A percentile compares a stretch with the other conserved stretches of the same genome.
phyloP scores from a whole-genome alignment of 176 grass and related monocot genomes.

The Triticum turgidum region DNA sequence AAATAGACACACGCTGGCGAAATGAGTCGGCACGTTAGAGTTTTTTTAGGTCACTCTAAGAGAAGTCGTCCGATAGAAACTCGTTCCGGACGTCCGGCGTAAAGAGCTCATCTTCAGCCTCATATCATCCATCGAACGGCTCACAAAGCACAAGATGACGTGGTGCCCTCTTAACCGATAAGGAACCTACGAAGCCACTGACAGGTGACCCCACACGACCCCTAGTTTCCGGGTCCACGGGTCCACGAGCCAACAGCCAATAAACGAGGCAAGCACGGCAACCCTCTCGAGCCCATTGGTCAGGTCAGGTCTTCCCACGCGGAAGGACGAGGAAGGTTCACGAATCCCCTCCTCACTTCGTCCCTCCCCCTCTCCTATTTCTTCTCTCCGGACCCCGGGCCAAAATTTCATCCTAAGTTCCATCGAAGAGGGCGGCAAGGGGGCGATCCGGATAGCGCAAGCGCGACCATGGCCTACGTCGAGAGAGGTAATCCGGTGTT shows the following conservation, averaged over 20 bases:
- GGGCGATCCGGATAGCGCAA: conserved; percentile 1
- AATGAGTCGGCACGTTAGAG: too few species aligned
- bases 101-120: neutral
- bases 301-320: conserved; percentile 11
- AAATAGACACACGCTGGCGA: too few species aligned
- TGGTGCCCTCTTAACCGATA: neutral
- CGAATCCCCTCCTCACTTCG: conserved; percentile 36
- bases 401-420: neutral
- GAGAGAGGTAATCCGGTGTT: conserved; percentile 47
- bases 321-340: conserved; percentile 31
- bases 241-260: neutral
- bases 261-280: neutral
- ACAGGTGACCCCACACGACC: neutral
- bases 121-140: neutral
- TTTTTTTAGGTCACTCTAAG: too few species aligned
- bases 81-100: too few species aligned
- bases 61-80: too few species aligned
- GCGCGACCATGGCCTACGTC: conserved; percentile 47
- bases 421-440: conserved; percentile 16
- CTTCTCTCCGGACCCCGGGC: neutral
- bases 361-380: neutral
- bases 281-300: conserved; percentile 3
- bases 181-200: neutral
- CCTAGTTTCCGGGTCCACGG: neutral
- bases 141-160: neutral